These are phyloP conservation scores for Lodderomyces theae DNA, from an alignment of 1,139 yeast genomes.

Conservation along the genomic window DNA sequence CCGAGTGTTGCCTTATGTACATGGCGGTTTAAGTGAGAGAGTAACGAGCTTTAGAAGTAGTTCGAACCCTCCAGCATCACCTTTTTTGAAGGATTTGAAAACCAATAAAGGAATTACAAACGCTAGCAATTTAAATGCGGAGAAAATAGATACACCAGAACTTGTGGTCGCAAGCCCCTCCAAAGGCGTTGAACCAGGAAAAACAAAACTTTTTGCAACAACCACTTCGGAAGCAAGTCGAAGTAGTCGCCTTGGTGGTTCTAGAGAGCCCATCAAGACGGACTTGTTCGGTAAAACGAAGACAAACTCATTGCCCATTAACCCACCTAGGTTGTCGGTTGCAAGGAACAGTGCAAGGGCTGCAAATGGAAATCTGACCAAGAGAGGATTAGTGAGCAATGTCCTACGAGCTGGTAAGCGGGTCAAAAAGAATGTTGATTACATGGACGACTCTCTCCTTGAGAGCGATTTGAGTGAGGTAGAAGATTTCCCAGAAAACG, in stretches of 20 bases:
- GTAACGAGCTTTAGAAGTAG: background rate
- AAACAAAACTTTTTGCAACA: background rate
- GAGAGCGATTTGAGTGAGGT: conserved; percentile 2
- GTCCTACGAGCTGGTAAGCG: background rate
- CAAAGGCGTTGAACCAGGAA: background rate
- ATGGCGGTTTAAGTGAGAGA: background rate
- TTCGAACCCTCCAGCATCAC: background rate
- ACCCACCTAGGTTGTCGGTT: background rate
- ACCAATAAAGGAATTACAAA: background rate
- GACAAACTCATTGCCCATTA: background rate
- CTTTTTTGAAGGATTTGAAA: background rate
- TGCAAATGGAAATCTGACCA: background rate
- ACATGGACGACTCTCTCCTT: background rate
- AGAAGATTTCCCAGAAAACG: background rate
- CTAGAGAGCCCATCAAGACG: background rate
- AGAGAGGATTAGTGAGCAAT: background rate
- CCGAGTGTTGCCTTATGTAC: background rate
- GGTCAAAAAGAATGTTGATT: background rate
- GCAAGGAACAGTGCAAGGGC: background rate
- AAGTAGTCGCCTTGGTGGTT: background rate
- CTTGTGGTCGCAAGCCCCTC: background rate
- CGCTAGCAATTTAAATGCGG: background rate
- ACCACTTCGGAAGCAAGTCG: background rate
- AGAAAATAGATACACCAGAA: background rate
- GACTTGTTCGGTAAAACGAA: background rate